phyloP scores from a whole-genome alignment of 306 rosid genomes.

The Quercus mongolica region DNA sequence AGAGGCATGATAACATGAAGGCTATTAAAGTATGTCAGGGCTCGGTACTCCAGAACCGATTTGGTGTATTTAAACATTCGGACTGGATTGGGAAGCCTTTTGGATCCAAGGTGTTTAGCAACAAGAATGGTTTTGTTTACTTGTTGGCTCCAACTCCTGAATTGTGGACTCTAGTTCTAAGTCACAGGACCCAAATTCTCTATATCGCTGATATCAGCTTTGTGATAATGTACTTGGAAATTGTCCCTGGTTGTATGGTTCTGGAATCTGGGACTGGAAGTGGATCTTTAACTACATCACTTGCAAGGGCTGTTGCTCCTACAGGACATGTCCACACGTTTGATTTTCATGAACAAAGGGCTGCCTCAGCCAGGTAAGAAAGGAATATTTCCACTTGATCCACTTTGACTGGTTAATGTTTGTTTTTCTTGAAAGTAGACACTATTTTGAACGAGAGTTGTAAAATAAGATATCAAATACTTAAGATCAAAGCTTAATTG shows the following conservation, averaged over 20 bases:
- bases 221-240: slow-evolving; percentile 73
- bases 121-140: slow-evolving; percentile 79
- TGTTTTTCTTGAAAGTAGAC: background rate
- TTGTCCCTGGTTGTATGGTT: slow-evolving; percentile 79
- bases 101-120: slow-evolving; percentile 76
- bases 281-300: slow-evolving; percentile 86
- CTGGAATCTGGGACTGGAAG: slow-evolving; percentile 94
- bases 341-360: slow-evolving; percentile 91
- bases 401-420: background rate
- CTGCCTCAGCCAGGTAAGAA: slow-evolving; percentile 78
- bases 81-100: slow-evolving; percentile 92
- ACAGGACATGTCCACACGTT: slow-evolving; percentile 72
- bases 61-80: slow-evolving; percentile 73
- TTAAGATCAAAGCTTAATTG: background rate
- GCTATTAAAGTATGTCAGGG: slow-evolving; percentile 61
- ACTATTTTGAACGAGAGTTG: background rate
- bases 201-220: slow-evolving; percentile 87
- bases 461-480: background rate
- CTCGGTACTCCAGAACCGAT: slow-evolving; percentile 72
- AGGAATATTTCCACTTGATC: background rate
- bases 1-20: slow-evolving; percentile 74
- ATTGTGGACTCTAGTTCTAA: slow-evolving; percentile 80
- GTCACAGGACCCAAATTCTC: slow-evolving; percentile 89
- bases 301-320: slow-evolving; percentile 80
- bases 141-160: slow-evolving; percentile 87